Evolutionary conservation across 2,329 filamentous ascomycete genomes (phyloP), one percentile per base, ranked within the genome.

Genomic region (Sarocladium kiliense): DNA sequence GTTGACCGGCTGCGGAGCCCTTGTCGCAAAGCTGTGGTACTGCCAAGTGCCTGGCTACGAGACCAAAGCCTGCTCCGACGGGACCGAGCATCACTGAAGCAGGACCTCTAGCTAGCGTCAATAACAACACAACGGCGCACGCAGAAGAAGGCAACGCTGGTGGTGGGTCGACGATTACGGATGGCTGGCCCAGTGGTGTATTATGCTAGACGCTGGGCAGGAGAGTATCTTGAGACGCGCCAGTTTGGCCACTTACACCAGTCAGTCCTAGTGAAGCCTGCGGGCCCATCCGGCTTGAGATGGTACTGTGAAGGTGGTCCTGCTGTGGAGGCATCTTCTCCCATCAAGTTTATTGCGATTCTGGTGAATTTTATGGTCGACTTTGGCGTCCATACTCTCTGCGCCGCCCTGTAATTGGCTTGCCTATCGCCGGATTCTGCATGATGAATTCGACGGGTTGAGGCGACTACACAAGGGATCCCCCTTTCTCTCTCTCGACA

Each of bases 1-100:
- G 47, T 36, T 18, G 25, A n/a, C 47, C 47, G 47, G 47, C 47
- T 51, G 47, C 47, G 47, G 47, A 51, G 47, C n/a, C 47, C 47
- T 21, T 51, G 47, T 51, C 47, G 18, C 47, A 51, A 36, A 47
- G 25, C 44, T 47, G 47, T 23, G 47, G 26, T 51, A 34, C 47
- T 51, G 47, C 47, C 47, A 51, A 51, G 47, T 34, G 27, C 18
- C 30, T 51, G 7, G 3, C 30, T 32, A 3, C 7, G 27, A 27
- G 19, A 9, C 47, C 47, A 47, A 9, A 10, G 47, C 34, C 27
- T 51, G 26, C 27, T 32, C 27, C 47, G 44, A 51, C 19, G 47
- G 19, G 26, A 51, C 47, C 47, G 47, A 51, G 21, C 12, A 23
- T n/a, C 47, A 21, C 47, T 34, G 27, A 23, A 23, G 30, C 23